Evolutionary conservation across 768 basidiomycete species (phyloP).

Genomic region (Filobasidium floriforme): DNA sequence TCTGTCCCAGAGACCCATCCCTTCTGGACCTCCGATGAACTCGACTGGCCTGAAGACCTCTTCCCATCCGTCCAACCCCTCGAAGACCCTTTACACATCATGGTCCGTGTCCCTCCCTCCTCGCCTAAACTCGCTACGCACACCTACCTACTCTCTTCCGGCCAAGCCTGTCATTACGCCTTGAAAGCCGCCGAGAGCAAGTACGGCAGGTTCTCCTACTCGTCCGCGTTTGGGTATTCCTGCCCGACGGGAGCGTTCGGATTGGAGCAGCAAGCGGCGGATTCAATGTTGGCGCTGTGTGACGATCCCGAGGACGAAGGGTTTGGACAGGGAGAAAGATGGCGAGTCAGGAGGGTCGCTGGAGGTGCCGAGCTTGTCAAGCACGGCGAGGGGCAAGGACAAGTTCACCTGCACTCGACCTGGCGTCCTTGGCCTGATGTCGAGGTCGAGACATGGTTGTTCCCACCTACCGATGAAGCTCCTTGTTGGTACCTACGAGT

Average conservation of each 20-base stretch:
- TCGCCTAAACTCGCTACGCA: slow-evolving; percentile 47
- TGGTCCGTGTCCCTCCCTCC: slow-evolving; percentile 49
- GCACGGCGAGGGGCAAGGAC: slow-evolving; percentile 43
- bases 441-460: slow-evolving; percentile 65
- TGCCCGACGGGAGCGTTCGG: slow-evolving; percentile 62
- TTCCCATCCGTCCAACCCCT: slow-evolving; percentile 53
- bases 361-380: slow-evolving; percentile 50
- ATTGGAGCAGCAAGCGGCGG: slow-evolving; percentile 64
- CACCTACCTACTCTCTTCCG: slow-evolving; percentile 65
- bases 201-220: slow-evolving; percentile 71
- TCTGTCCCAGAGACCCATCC: slow-evolving; percentile 60
- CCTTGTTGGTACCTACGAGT: slow-evolving; percentile 65
- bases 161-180: slow-evolving; percentile 70
- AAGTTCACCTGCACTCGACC: slow-evolving; percentile 56
- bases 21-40: slow-evolving; percentile 65
- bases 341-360: slow-evolving; percentile 62
- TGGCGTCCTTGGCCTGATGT: slow-evolving; percentile 72
- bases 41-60: slow-evolving; percentile 55
- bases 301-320: slow-evolving; percentile 50
- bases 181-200: slow-evolving; percentile 71
- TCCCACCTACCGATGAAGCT: slow-evolving; percentile 56
- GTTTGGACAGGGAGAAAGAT: slow-evolving; percentile 56
- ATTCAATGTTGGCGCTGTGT: slow-evolving; percentile 63
- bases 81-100: slow-evolving; percentile 61
- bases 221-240: slow-evolving; percentile 68